Evolutionary conservation across 202 grass and related monocot species (phyloP), one percentile per base, ranked within the genome.

Genomic region (Elaeis oleifera): DNA sequence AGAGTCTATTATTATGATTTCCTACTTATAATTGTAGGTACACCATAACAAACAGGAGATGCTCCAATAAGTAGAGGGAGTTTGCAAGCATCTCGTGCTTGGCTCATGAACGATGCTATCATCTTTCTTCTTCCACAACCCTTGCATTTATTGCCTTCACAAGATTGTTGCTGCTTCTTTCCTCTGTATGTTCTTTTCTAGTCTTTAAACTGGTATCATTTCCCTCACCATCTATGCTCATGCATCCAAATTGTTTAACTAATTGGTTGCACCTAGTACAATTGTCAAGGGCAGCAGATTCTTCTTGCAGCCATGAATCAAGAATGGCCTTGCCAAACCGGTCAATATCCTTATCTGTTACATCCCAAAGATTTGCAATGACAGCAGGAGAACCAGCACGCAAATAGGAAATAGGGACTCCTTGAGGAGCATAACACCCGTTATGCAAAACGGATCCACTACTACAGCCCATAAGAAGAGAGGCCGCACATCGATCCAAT

Each of bases 381-480:
- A 89, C 58, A 5, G 77, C 74, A 13, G 88, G 92, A 24, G 88
- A 96, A 60, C 88, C 92, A 48, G 84, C 92, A 3, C 53, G 81
- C 71, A 97, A 73, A 74, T 97, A 92, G 25, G 92, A 97, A 18
- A 92, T 71, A 60, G 84, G 84, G 13, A 79, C 65, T 4, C 94
- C 88, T 76, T 70, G 79, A 59, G 94, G 88, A 58, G 75, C 85
- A 75, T 99, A 86, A 60, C 75, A 70, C 59, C 94, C 85, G 73
- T 67, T 82, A 59, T 70, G 89, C 36, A 70, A 21, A 57, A 99
- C 72, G 27, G 74, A 68, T 28, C 88, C 94, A 51, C 88, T 99
- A 65, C 85, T 89, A 56, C 94, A 99, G 49, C 94, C 94, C 94
- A 99, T 99, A 55, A 99, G 94, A 77, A 99, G 76, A 84, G 82